These are phyloP conservation scores for Anisodus tanguticus DNA, from an alignment of 257 asterid genomes.

Conservation along the genomic window DNA sequence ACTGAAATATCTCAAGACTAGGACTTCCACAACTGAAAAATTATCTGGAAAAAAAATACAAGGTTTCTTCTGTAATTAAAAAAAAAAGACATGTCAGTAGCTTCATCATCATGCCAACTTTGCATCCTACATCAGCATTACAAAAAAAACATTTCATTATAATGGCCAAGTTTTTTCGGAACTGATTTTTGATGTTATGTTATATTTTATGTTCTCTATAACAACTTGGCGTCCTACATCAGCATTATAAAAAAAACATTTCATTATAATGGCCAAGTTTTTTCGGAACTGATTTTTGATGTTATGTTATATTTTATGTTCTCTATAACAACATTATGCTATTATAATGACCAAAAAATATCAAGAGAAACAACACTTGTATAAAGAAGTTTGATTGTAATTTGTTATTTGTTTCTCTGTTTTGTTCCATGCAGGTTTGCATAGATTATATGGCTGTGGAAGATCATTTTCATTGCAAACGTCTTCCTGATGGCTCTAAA, in stretches of 20 bases:
- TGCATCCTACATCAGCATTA: background rate
- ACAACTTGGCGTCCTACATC: background rate
- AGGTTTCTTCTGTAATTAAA: background rate
- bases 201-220: too few relatives aligned
- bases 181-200: too few relatives aligned
- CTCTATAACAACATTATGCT: too few relatives aligned
- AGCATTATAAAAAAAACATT: background rate
- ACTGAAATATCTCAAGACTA: background rate
- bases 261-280: too few relatives aligned
- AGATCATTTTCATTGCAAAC: conserved; percentile 31
- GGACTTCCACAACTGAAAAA: background rate
- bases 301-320: too few relatives aligned
- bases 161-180: too few relatives aligned
- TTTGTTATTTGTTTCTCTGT: background rate
- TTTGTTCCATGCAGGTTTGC: conserved; percentile 24
- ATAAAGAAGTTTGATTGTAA: too few relatives aligned
- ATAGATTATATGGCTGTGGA: conserved; percentile 21
- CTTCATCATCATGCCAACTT: background rate
- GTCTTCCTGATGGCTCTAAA: conserved; percentile 38
- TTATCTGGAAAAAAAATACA: background rate
- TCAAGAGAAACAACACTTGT: too few relatives aligned
- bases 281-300: too few relatives aligned
- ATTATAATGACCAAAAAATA: too few relatives aligned
- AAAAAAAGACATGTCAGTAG: background rate
- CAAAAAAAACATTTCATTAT: too few relatives aligned